phyloP scores from a whole-genome alignment of 345 rosid genomes.

The Eucalyptus sideroxylon region DNA sequence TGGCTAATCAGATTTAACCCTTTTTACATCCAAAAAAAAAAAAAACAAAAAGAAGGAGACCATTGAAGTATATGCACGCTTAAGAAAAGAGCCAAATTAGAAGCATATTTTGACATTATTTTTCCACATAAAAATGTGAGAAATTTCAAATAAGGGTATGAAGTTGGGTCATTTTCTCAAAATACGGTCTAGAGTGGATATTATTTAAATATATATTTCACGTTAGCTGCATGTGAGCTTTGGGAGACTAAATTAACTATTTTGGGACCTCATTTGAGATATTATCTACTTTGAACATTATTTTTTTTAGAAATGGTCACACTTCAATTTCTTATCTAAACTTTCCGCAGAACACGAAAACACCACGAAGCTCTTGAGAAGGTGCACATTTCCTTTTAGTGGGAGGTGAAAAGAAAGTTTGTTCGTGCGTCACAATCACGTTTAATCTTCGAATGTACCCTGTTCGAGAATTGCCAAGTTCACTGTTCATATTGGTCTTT shows the following conservation, averaged over 20 bases:
- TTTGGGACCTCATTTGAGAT: too few relatives aligned
- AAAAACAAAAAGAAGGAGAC: not conserved
- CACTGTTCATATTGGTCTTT: not conserved
- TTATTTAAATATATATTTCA: not conserved
- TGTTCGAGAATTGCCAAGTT: not conserved
- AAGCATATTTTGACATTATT: not conserved
- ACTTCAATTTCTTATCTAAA: not conserved
- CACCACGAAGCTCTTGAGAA: not conserved
- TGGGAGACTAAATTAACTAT: not conserved
- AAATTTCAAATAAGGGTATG: not conserved
- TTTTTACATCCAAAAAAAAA: not conserved
- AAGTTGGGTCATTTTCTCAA: accelerated
- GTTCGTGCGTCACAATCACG: not conserved
- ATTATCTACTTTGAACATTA: not conserved
- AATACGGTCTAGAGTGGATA: accelerated
- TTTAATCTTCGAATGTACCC: not conserved
- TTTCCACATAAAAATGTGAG: not conserved
- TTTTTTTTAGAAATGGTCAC: not conserved
- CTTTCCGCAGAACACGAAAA: accelerated
- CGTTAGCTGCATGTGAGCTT: not conserved
- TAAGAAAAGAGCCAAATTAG: not conserved
- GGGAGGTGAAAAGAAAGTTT: not conserved
- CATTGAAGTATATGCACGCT: not conserved
- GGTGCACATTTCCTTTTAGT: not conserved
- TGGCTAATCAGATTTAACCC: not conserved